Percentiles rank a stretch among this genome's conserved stretches.
These are phyloP conservation scores for Phragmites australis DNA, from an alignment of 176 grass and related monocot genomes.

Conservation along the genomic window DNA sequence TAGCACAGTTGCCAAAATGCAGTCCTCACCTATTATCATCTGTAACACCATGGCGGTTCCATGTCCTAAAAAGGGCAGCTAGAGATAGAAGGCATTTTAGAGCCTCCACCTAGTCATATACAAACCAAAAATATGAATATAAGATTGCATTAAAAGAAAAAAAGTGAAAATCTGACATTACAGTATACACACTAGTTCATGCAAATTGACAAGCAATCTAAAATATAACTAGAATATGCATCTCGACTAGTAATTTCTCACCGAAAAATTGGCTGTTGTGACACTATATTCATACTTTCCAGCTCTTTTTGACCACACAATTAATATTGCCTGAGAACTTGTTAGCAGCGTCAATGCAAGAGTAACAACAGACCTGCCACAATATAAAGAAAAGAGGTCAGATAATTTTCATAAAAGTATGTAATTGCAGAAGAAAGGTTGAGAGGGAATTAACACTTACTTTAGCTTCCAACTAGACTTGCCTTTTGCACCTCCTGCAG, in stretches of 20 bases:
- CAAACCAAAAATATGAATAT: conserved; percentile 10
- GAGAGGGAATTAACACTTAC: conserved; percentile 32
- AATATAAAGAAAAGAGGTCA: conserved; percentile 20
- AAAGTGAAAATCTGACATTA: background rate
- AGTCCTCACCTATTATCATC: conserved; percentile 55
- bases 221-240: background rate
- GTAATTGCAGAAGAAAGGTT: background rate
- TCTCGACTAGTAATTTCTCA: conserved; percentile 10
- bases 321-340: conserved; percentile 70
- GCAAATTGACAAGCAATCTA: background rate
- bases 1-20: conserved; percentile 10
- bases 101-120: conserved; percentile 55
- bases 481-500: conserved; percentile 21
- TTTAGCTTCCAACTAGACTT: conserved; percentile 73
- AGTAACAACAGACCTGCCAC: conserved; percentile 51
- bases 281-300: conserved; percentile 70
- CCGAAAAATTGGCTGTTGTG: conserved; percentile 65
- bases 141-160: background rate
- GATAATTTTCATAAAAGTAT: conserved; percentile 1
- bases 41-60: conserved; percentile 60
- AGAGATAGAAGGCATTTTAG: conserved; percentile 59
- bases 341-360: conserved; percentile 60
- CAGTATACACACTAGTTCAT: background rate
- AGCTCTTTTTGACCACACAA: conserved; percentile 64
- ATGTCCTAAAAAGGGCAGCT: conserved; percentile 44